These are phyloP conservation scores for Amaranthus tricolor DNA, from an alignment of 179 eudicot species.

Conservation along the genomic window DNA sequence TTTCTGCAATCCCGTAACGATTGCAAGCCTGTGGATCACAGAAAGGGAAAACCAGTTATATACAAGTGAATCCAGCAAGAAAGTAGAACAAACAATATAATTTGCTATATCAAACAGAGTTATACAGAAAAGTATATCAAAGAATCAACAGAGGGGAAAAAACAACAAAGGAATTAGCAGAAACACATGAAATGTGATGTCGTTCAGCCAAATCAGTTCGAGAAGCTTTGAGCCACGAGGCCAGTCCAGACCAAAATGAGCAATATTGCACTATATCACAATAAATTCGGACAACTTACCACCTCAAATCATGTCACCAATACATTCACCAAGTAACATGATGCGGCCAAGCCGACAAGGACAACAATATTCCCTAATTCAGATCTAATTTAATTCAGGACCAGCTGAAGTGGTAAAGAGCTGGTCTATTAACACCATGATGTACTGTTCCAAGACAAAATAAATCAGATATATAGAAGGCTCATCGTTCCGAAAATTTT, in stretches of 20 bases:
- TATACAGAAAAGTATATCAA: not conserved
- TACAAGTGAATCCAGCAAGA: not conserved
- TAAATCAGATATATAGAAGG: not conserved
- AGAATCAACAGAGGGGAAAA: not conserved
- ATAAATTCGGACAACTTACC: not conserved
- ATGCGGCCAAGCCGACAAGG: not conserved
- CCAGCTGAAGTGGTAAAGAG: not conserved
- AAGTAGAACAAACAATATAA: not conserved
- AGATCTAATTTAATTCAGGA: not conserved
- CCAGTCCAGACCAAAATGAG: not conserved
- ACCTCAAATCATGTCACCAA: not conserved
- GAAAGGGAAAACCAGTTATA: not conserved
- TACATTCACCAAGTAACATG: not conserved
- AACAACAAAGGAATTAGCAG: not conserved
- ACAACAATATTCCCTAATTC: not conserved
- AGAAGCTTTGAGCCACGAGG: not conserved
- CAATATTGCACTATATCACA: not conserved
- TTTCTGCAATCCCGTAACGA: constrained; percentile 5
- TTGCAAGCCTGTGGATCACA: constrained; percentile 5
- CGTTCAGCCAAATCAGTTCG: not conserved
- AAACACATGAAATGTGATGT: not conserved
- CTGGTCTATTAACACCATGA: not conserved
- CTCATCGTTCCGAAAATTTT: not conserved
- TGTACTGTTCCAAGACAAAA: not conserved
- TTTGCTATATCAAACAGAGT: not conserved